These are phyloP conservation scores for Cercophora scortea DNA, from an alignment of 495 filamentous ascomycete genomes.

Conservation along the genomic window DNA sequence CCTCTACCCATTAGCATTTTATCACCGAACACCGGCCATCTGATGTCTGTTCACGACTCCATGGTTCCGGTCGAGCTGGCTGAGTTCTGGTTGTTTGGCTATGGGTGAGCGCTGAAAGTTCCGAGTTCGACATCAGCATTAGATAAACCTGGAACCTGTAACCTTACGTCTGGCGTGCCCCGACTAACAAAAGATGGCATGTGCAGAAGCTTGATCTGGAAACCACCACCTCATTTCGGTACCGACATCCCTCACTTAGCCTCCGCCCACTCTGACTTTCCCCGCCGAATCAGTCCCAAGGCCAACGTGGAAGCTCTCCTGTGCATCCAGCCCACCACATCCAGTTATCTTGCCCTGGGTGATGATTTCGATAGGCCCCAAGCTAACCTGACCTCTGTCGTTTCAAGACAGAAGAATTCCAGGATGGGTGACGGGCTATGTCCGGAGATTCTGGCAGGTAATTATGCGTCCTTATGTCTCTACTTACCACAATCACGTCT, in stretches of 20 bases:
- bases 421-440: constrained; percentile 89
- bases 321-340: too few relatives aligned
- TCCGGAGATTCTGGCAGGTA: constrained; percentile 97
- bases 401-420: constrained; percentile 69
- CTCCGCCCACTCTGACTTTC: not conserved
- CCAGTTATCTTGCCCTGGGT: too few relatives aligned
- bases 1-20: not conserved
- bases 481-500: not conserved
- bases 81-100: constrained; percentile 88
- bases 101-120: constrained; percentile 54
- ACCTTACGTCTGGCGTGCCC: constrained; percentile 2
- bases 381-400: too few relatives aligned
- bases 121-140: too few relatives aligned
- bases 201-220: constrained; percentile 90
- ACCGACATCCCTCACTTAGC: constrained; percentile 12
- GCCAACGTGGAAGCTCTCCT: not conserved
- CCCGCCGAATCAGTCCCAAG: not conserved
- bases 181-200: constrained; percentile 13
- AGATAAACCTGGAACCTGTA: too few relatives aligned
- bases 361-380: too few relatives aligned
- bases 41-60: constrained; percentile 8
- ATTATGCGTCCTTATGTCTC: not conserved
- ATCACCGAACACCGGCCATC: not conserved
- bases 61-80: constrained; percentile 1
- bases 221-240: constrained; percentile 95